Percentiles rank a stretch among this genome's conserved stretches.
phyloP scores from a whole-genome alignment of 768 basidiomycete genomes.

The Lentinus brumalis region DNA sequence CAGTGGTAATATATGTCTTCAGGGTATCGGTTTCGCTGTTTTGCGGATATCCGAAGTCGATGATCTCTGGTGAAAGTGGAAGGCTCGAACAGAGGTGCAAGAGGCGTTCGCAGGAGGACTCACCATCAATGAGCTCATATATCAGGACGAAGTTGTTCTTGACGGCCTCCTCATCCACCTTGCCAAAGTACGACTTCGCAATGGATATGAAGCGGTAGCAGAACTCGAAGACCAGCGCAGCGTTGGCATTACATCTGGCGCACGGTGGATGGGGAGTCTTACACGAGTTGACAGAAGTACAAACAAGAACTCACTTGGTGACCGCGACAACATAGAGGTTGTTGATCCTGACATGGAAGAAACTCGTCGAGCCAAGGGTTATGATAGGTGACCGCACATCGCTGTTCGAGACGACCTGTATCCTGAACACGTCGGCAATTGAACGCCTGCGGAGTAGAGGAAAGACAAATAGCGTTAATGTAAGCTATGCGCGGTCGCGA shows the following conservation, averaged over 20 bases:
- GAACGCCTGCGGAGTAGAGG: constrained; percentile 68
- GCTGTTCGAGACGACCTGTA: constrained; percentile 97
- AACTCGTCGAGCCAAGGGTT: constrained; percentile 96
- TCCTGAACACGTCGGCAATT: constrained; percentile 96
- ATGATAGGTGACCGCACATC: constrained; percentile 97
- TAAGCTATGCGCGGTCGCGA: background rate
- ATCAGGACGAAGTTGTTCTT: constrained; percentile 99
- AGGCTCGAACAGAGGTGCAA: background rate
- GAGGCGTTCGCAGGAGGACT: constrained; percentile 23
- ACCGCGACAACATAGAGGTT: constrained; percentile 96
- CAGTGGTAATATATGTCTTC: constrained; percentile 97
- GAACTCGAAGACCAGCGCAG: constrained; percentile 97
- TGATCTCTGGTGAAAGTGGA: constrained; percentile 72
- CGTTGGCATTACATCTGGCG: constrained; percentile 90
- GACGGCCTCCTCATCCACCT: constrained; percentile 95
- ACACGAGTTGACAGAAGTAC: background rate
- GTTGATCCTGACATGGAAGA: constrained; percentile 96
- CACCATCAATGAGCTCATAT: constrained; percentile 97
- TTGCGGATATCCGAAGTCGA: constrained; percentile 98
- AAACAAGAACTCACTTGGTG: constrained; percentile 71
- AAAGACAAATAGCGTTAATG: background rate
- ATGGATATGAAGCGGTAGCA: constrained; percentile 96
- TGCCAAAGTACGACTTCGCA: constrained; percentile 95
- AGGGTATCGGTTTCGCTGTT: constrained; percentile 98
- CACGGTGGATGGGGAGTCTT: background rate